Conservation (phyloP, 2,329 filamentous ascomycete species). For the Pestalotiopsis sp. region DNA sequence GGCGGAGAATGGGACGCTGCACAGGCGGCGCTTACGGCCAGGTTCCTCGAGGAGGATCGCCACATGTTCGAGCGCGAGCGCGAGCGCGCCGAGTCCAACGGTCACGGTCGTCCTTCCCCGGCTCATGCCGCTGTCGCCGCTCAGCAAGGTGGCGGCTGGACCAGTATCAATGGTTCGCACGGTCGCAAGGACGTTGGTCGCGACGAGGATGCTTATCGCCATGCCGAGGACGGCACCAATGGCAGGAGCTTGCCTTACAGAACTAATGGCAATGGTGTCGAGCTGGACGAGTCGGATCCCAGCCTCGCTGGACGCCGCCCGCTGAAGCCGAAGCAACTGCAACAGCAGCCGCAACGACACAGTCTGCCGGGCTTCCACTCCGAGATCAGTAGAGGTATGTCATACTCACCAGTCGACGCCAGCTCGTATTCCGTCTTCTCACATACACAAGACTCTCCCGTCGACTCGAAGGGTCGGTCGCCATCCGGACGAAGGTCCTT, state of each 20-base stretch:
- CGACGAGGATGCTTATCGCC: conserved; percentile 33
- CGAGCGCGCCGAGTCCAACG: conserved; percentile 19
- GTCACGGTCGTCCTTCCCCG: conserved; percentile 16
- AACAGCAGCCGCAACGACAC: conserved; percentile 24
- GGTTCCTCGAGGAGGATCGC: conserved; percentile 28
- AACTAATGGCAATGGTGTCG: conserved; percentile 16
- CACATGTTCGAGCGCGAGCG: conserved; percentile 22
- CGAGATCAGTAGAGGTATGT: neutral
- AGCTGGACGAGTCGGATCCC: conserved; percentile 17
- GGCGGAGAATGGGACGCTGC: conserved; percentile 24
- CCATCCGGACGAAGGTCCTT: conserved; percentile 31
- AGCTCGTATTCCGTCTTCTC: conserved; percentile 1
- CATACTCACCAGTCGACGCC: conserved; percentile 16
- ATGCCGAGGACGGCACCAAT: conserved; percentile 29
- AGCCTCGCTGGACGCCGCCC: conserved; percentile 18
- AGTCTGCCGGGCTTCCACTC: conserved; percentile 29
- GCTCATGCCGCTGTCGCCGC: conserved; percentile 17
- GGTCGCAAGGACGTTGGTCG: conserved; percentile 20
- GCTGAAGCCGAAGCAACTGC: conserved; percentile 27
- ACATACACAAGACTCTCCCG: conserved; percentile 17
- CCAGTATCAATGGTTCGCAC: conserved; percentile 31
- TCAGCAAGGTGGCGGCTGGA: conserved; percentile 25
- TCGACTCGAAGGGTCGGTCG: conserved; percentile 27
- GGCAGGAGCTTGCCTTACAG: conserved; percentile 26
- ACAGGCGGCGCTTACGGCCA: conserved; percentile 14